These are phyloP conservation scores for Carallia pectinifolia DNA, from an alignment of 345 rosid genomes.

Conservation along the genomic window DNA sequence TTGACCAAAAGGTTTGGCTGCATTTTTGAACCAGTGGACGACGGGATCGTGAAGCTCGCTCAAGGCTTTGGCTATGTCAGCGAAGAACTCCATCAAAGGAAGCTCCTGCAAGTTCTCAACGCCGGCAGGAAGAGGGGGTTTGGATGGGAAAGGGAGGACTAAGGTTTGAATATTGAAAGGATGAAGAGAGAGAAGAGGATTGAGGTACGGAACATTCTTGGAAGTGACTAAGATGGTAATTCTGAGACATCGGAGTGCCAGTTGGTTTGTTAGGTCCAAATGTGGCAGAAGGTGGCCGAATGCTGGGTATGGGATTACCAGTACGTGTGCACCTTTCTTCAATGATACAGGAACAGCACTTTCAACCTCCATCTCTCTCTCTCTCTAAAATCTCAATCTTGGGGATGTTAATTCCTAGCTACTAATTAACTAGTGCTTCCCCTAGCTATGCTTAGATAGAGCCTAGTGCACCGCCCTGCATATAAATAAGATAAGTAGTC, in stretches of 20 bases:
- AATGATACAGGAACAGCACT: too few relatives aligned
- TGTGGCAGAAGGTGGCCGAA: conserved; percentile 19
- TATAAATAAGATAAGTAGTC: too few relatives aligned
- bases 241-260: conserved; percentile 1
- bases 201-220: conserved; percentile 11
- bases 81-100: background rate
- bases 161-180: conserved; percentile 12
- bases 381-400: too few relatives aligned
- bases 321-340: conserved; percentile 1
- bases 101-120: conserved; percentile 14
- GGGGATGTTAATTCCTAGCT: too few relatives aligned
- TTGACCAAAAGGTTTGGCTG: background rate
- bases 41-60: conserved; percentile 6
- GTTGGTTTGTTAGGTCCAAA: conserved; percentile 22
- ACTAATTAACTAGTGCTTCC: too few relatives aligned
- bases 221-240: conserved; percentile 19
- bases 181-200: conserved; percentile 8
- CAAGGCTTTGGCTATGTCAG: conserved; percentile 2
- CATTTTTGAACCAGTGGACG: conserved; percentile 4
- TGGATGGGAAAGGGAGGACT: conserved; percentile 18
- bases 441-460: too few relatives aligned
- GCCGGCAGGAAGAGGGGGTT: conserved; percentile 7
- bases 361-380: too few relatives aligned
- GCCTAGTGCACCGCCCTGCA: too few relatives aligned
- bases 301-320: conserved; percentile 19